A percentile compares a stretch with the other conserved stretches of the same genome.
phyloP scores from a whole-genome alignment of 2,329 filamentous ascomycete species.

The Alternaria consortialis region DNA sequence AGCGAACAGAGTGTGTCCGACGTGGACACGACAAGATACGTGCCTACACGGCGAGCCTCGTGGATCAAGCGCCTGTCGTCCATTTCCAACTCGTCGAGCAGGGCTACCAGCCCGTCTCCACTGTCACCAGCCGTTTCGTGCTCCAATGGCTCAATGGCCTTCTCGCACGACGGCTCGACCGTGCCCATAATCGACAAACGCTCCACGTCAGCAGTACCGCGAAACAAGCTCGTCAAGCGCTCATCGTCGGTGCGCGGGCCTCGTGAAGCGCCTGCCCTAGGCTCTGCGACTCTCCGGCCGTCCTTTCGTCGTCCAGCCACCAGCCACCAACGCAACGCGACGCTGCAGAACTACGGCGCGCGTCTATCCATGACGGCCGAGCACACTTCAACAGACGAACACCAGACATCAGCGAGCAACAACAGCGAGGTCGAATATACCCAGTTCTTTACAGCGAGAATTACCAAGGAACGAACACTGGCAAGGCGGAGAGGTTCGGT shows the following conservation, averaged over 20 bases:
- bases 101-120: slow-evolving; percentile 70
- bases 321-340: slow-evolving; percentile 79
- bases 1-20: slow-evolving; percentile 38
- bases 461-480: slow-evolving; percentile 47
- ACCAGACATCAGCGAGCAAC: slow-evolving; percentile 24
- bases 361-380: slow-evolving; percentile 42
- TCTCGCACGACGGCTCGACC: slow-evolving; percentile 63
- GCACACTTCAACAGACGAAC: slow-evolving; percentile 31
- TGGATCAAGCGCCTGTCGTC: slow-evolving; percentile 78
- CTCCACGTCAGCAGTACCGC: slow-evolving; percentile 58
- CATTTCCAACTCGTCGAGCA: slow-evolving; percentile 70
- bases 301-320: slow-evolving; percentile 77
- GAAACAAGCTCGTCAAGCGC: slow-evolving; percentile 82
- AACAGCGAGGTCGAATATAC: slow-evolving; percentile 46
- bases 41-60: slow-evolving; percentile 59
- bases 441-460: slow-evolving; percentile 51
- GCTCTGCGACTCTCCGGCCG: slow-evolving; percentile 69
- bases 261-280: slow-evolving; percentile 56
- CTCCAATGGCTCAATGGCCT: slow-evolving; percentile 65
- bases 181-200: slow-evolving; percentile 67
- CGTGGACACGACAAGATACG: slow-evolving; percentile 31
- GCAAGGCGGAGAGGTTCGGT: slow-evolving; percentile 54
- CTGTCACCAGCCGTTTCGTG: slow-evolving; percentile 72
- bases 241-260: slow-evolving; percentile 65
- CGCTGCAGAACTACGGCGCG: slow-evolving; percentile 65